A percentile compares a stretch with the other conserved stretches of the same genome.
Conservation (phyloP, 345 rosid species). For the Syzygium aromaticum region DNA sequence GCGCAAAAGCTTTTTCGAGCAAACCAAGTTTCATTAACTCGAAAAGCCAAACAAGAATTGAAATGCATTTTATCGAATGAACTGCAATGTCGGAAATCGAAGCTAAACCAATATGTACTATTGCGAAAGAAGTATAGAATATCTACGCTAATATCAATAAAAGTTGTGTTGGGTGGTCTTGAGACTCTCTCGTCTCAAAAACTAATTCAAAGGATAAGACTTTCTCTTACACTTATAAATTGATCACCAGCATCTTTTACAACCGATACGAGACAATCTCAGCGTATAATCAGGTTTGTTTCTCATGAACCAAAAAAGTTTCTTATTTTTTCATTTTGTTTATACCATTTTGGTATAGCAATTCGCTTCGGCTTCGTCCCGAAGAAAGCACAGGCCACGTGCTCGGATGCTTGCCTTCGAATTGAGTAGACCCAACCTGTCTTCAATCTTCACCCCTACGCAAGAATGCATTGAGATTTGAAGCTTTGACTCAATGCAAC, state of each 20-base stretch:
- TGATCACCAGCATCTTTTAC: no score
- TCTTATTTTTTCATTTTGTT: no score
- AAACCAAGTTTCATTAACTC: neutral
- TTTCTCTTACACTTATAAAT: no score
- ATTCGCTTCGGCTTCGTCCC: fast-evolving
- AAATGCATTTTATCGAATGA: neutral
- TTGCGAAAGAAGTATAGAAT: neutral
- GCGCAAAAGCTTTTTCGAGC: neutral
- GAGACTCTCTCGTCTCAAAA: no score
- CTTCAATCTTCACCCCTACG: neutral
- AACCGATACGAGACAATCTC: no score
- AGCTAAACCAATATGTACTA: fast-evolving
- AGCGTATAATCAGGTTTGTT: no score
- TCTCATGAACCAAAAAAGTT: no score
- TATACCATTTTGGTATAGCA: neutral
- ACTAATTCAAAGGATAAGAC: no score
- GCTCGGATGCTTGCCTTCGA: no score
- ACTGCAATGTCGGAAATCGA: fast-evolving
- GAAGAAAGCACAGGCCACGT: neutral
- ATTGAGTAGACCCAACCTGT: neutral
- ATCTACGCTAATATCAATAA: neutral
- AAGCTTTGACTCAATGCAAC: neutral
- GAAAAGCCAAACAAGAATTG: neutral
- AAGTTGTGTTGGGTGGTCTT: no score
- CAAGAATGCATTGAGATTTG: neutral